These are phyloP conservation scores for Boletus vinaceobasis DNA, from an alignment of 768 basidiomycete species.

Conservation along the genomic window DNA sequence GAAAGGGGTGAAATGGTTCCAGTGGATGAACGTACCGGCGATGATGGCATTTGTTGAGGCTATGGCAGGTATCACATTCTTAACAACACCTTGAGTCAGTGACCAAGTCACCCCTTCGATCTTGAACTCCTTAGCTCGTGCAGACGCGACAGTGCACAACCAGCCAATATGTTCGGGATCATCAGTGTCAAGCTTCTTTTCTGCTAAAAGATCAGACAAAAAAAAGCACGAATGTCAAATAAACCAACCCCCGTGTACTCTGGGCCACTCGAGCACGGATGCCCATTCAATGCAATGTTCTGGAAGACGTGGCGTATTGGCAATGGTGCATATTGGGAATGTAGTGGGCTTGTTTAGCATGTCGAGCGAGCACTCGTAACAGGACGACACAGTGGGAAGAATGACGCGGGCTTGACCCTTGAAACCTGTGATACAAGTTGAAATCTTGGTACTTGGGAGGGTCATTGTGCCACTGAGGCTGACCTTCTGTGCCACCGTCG, in stretches of 20 bases:
- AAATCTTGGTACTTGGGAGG: not conserved
- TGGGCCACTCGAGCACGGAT: slow-evolving; percentile 98
- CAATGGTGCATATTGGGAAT: slow-evolving; percentile 98
- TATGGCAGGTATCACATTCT: slow-evolving; percentile 99
- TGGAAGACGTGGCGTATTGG: slow-evolving; percentile 95
- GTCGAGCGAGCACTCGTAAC: slow-evolving; percentile 97
- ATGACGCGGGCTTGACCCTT: slow-evolving; percentile 98
- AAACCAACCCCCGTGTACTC: slow-evolving; percentile 73
- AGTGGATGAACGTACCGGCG: slow-evolving; percentile 55
- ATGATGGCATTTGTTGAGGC: slow-evolving; percentile 99
- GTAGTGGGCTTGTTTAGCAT: slow-evolving; percentile 97
- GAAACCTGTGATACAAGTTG: slow-evolving; percentile 62
- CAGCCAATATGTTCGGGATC: slow-evolving; percentile 96
- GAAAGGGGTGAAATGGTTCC: not conserved
- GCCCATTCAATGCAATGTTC: slow-evolving; percentile 99
- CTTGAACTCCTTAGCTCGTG: slow-evolving; percentile 89
- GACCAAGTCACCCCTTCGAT: slow-evolving; percentile 99
- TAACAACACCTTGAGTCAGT: slow-evolving; percentile 96
- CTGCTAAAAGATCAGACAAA: slow-evolving; percentile 29
- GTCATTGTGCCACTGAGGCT: not conserved
- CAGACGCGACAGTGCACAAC: slow-evolving; percentile 77
- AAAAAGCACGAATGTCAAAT: not conserved
- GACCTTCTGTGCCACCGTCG: slow-evolving; percentile 98
- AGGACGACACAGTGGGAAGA: slow-evolving; percentile 90
- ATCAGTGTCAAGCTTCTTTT: slow-evolving; percentile 96